These are phyloP conservation scores for Helminthosporium solani DNA, from an alignment of 2,329 filamentous ascomycete species.

Conservation along the genomic window DNA sequence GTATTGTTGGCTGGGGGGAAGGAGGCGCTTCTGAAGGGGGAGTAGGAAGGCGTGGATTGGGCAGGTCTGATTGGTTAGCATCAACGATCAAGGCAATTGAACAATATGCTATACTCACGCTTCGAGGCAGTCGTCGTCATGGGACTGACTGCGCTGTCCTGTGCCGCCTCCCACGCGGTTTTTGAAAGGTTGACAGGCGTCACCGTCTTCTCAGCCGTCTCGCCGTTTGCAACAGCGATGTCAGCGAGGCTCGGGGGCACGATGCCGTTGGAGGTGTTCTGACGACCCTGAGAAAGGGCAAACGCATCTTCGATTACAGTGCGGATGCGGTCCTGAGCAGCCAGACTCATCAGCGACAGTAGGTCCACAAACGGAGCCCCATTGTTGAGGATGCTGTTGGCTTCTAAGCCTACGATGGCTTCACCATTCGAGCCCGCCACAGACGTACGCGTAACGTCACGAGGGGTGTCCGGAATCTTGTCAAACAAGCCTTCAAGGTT, in stretches of 20 bases:
- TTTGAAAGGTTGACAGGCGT: conserved; percentile 41
- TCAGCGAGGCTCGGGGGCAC: conserved; percentile 75
- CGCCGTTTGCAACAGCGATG: conserved; percentile 60
- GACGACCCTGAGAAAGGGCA: conserved; percentile 68
- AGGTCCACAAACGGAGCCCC: conserved; percentile 79
- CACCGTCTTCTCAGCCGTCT: conserved; percentile 41
- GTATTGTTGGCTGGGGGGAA: conserved; percentile 51
- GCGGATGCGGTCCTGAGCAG: conserved; percentile 75
- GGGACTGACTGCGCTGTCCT: conserved; percentile 56
- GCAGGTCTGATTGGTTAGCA: conserved; percentile 22
- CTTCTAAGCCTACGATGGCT: conserved; percentile 57
- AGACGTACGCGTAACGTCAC: conserved; percentile 40
- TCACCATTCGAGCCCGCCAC: conserved; percentile 61
- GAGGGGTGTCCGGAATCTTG: conserved; percentile 36
- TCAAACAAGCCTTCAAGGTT: conserved; percentile 58
- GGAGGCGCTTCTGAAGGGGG: conserved; percentile 50
- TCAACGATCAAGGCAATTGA: background rate
- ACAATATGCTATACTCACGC: conserved; percentile 21
- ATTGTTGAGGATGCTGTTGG: conserved; percentile 64
- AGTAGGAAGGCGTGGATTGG: conserved; percentile 46
- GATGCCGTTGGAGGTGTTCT: conserved; percentile 75
- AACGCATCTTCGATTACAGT: conserved; percentile 76
- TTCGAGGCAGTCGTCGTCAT: conserved; percentile 50
- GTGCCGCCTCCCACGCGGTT: conserved; percentile 44
- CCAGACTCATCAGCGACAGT: conserved; percentile 77